These are phyloP conservation scores for Eutrema heterophyllum DNA, from an alignment of 345 rosid genomes.

Conservation along the genomic window DNA sequence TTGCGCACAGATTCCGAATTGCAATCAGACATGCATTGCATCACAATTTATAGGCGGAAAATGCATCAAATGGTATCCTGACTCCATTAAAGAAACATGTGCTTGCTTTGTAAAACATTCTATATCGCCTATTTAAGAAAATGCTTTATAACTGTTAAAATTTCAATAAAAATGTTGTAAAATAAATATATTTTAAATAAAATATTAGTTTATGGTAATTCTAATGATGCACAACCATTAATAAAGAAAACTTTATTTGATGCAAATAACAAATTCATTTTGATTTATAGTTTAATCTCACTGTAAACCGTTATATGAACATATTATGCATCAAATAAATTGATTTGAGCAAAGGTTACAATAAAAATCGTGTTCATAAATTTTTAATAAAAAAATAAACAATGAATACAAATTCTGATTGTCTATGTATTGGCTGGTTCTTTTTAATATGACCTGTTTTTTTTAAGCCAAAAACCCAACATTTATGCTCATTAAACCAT, in stretches of 20 bases:
- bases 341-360: neutral
- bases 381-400: too few species aligned
- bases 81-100: neutral
- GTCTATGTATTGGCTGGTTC: neutral
- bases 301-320: neutral
- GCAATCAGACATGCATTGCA: constrained; percentile 23
- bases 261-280: neutral
- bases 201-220: neutral
- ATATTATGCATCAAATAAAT: neutral
- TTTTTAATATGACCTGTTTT: too few species aligned
- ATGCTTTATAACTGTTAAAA: neutral
- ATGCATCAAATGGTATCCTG: constrained; percentile 19
- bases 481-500: too few species aligned
- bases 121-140: neutral
- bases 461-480: too few species aligned
- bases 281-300: too few species aligned
- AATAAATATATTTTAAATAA: neutral
- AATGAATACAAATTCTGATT: neutral
- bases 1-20: constrained; percentile 4
- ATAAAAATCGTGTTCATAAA: too few species aligned
- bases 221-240: neutral
- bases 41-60: constrained; percentile 14
- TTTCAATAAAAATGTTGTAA: too few species aligned
- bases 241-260: neutral
- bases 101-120: constrained; percentile 13